Conservation (phyloP, 345 rosid genomes). For the Odontarrhena argentea region DNA sequence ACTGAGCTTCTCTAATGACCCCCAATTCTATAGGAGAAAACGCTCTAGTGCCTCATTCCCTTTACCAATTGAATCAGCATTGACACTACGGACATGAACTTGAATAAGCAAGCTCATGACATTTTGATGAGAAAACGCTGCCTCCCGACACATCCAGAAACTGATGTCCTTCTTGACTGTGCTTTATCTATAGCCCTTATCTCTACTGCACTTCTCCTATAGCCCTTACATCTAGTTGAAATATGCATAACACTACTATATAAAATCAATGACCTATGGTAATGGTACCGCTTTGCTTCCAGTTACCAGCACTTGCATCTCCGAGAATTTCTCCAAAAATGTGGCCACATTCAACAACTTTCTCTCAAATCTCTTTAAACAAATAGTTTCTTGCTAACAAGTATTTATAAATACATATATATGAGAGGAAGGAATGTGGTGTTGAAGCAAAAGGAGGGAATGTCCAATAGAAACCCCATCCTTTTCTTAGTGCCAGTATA, state of each 20-base stretch:
- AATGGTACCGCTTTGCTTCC: neutral
- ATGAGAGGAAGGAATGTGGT: slow-evolving; percentile 20
- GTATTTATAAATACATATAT: slow-evolving; percentile 6
- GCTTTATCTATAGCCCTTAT: slow-evolving; percentile 16
- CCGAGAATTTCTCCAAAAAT: slow-evolving; percentile 1
- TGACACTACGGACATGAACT: slow-evolving; percentile 7
- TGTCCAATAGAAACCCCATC: slow-evolving; percentile 4
- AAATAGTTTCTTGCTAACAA: slow-evolving; percentile 13
- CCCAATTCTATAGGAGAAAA: too few relatives aligned
- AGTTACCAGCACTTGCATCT: slow-evolving; percentile 23
- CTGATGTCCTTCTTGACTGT: slow-evolving; percentile 1
- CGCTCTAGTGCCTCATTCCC: slow-evolving; percentile 48
- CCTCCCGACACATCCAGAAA: slow-evolving; percentile 16
- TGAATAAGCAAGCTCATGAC: slow-evolving; percentile 4
- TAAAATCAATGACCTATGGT: neutral
- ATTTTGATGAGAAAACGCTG: slow-evolving; percentile 10
- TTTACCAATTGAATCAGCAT: slow-evolving; percentile 36
- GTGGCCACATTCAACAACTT: slow-evolving; percentile 12
- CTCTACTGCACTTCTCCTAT: slow-evolving; percentile 5
- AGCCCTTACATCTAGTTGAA: slow-evolving; percentile 8
- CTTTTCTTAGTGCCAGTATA: slow-evolving; percentile 7
- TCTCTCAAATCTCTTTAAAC: slow-evolving; percentile 23
- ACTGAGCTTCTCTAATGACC: neutral
- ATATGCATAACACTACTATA: slow-evolving; percentile 15
- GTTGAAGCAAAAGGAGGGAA: slow-evolving; percentile 24